Percentiles rank a stretch among this genome's conserved stretches.
Conservation (phyloP, 768 basidiomycete species). For the Cubamyces sp. region DNA sequence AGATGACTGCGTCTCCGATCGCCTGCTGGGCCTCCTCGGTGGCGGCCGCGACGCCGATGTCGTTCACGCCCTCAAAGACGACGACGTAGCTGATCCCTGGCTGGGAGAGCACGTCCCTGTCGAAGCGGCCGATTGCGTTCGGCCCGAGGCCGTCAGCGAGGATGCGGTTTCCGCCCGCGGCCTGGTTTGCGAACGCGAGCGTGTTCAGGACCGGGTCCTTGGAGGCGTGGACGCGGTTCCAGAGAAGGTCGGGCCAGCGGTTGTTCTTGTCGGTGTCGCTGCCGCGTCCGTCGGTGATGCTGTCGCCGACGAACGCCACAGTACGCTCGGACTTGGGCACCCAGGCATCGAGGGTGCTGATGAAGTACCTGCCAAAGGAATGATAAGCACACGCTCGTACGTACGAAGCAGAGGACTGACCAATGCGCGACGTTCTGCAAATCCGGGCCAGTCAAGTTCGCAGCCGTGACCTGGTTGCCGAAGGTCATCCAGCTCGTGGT, state of each 20-base stretch:
- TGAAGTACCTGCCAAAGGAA: constrained; percentile 42
- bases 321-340: constrained; percentile 35
- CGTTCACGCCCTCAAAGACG: constrained; percentile 60
- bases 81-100: constrained; percentile 50
- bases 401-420: constrained; percentile 28
- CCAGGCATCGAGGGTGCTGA: constrained; percentile 49
- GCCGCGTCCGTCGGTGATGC: constrained; percentile 56
- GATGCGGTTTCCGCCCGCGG: constrained; percentile 56
- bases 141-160: constrained; percentile 54
- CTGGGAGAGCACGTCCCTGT: constrained; percentile 54
- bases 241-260: constrained; percentile 55
- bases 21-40: constrained; percentile 40
- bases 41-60: constrained; percentile 48
- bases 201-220: constrained; percentile 35
- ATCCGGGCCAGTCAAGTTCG: constrained; percentile 40
- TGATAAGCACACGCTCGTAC: not conserved
- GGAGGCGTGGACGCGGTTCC: constrained; percentile 43
- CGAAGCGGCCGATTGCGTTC: constrained; percentile 50
- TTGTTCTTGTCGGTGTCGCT: constrained; percentile 49
- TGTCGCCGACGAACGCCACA: constrained; percentile 53
- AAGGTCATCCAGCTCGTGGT: constrained; percentile 46
- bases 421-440: constrained; percentile 42
- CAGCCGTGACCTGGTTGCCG: constrained; percentile 43
- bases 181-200: constrained; percentile 53
- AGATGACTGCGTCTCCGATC: constrained; percentile 46